Evolutionary conservation across 352 stramenopile species (phyloP), one percentile per base, ranked within the genome.

Genomic region (Phytophthora pluvialis): DNA sequence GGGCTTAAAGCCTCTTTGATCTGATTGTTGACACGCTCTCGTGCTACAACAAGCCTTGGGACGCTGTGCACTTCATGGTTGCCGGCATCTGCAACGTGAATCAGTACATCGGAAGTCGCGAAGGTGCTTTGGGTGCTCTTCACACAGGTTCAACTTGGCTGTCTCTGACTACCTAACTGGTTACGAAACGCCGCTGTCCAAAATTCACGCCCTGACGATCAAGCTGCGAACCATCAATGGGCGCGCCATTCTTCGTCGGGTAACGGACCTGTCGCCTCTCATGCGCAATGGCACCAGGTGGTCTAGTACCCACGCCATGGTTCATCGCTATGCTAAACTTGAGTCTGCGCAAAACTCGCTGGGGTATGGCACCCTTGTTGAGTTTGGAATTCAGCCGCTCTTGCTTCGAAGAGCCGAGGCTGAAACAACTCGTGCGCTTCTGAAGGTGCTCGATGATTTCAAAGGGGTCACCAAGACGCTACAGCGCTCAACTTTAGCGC

Each of bases 391-490:
- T 16, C 44, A 67, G 21, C 31, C 42, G 25, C 28, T 61, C 4
- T 31, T 67, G n/a, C 51, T 47, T n/a, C 42, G 48, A 5, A 48
- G 55, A 35, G 31, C 0, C 31, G 31, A 35, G 31, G 10, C 31
- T 1, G 31, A 35, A 10, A 35, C 7, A 35, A 9, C 31, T 35
- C 31, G 9, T 9, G 31, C 0, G 5, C 45, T 67, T 13, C 39
- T 68, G 8, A 48, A 48, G 1, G 39, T 55, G 6, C 56, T 72
- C 35, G 10, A 42, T 32, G 42, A 45, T 13, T 56, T 68, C 26
- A 39, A 68, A 33, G 40, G n/a, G 33, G 46, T 64, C 13, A 73
- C 40, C n/a, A 68, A 68, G 32, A 62, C 48, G 11, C 35, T 65
- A 4, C 62, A 70, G 36, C 39, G 54, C 3, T 52, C 29, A 36